Base-by-base conservation (phyloP, 164 flowering plant genomes). In the Kingdonia uniflora region DNA sequence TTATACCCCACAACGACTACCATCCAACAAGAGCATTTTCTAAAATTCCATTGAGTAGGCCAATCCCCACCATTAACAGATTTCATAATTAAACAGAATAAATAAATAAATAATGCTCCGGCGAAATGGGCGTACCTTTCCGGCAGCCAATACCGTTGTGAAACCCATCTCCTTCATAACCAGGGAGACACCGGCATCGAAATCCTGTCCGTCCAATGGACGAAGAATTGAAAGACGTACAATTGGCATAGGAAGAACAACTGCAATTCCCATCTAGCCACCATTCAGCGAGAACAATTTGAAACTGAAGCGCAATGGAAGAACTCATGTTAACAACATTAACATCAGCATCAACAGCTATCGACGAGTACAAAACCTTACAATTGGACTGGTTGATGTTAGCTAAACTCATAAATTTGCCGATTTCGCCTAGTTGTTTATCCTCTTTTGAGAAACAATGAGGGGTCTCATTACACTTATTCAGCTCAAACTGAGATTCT, bases 361-460 rank as follows among this genome's bases (percentile, higher is more conserved):
- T 59, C 20, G 82, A 65, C 11, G 89, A 79, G 49, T 71, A 50
- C 42, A 84, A 44, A 17, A 17, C 47, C 45, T 33, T 6, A 54
- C 92, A 84, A 0, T 55, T 19, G 19, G 52, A 63, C 16, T 33
- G 19, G 1, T n/a, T 42, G 51, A 75, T 29, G 21, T 49, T 56
- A 1, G 11, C 23, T 2, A 25, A 59, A 19, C 42, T 49, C 24
- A 82, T n/a, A 48, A 74, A 78, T 65, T 6, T 57, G 66, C 0
- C 43, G 42, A 33, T 52, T n/a, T n/a, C n/a, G 14, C 19, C 38
- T n/a, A 15, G 0, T 33, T 0, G n/a, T 1, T 14, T 49, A 37
- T 53, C 33, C 17, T 53, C 73, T 16, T 40, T 42, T 2, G 79
- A 38, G 55, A 69, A 78, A 55, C 94, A 88, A 2, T 20, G 14